These are phyloP conservation scores for Wickerhamiella pararugosa DNA, from an alignment of 1,139 yeast genomes.

Conservation along the genomic window DNA sequence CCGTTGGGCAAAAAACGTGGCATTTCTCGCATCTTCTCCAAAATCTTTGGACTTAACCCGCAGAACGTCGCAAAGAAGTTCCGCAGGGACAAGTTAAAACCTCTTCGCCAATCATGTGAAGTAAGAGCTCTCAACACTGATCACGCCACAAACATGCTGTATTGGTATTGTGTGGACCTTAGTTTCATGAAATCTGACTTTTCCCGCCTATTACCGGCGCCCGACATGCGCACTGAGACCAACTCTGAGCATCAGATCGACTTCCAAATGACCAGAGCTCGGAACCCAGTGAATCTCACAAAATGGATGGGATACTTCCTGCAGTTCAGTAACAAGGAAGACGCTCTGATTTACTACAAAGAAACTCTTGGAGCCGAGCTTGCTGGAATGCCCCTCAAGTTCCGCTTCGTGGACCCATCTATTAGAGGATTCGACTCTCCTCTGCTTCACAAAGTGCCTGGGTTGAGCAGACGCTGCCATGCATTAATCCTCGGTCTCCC, in stretches of 20 bases:
- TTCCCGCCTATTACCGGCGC: conserved; percentile 21
- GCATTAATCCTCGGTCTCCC: conserved; percentile 31
- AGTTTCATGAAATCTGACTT: conserved; percentile 22
- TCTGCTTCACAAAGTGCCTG: conserved; percentile 20
- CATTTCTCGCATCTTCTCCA: conserved; percentile 12
- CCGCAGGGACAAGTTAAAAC: conserved; percentile 7
- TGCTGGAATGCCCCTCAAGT: conserved; percentile 35
- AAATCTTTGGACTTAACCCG: conserved; percentile 8
- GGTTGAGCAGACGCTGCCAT: conserved; percentile 20
- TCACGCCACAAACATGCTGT: conserved; percentile 18
- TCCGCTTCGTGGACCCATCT: conserved; percentile 30
- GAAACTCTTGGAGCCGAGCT: conserved; percentile 36
- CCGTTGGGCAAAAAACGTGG: conserved; percentile 7
- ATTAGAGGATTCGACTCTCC: conserved; percentile 19
- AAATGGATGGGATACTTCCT: conserved; percentile 39
- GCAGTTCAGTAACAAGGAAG: conserved; percentile 32
- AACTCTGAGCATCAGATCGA: conserved; percentile 12
- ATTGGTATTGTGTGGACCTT: conserved; percentile 24
- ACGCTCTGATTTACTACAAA: conserved; percentile 36
- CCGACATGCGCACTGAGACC: conserved; percentile 9
- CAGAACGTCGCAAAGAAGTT: conserved; percentile 3
- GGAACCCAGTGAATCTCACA: conserved; percentile 33
- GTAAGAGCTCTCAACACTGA: conserved; percentile 13
- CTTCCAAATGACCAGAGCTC: conserved; percentile 30
- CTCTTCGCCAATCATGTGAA: conserved; percentile 4